These are phyloP conservation scores for Aspergillus jensenii DNA, from an alignment of 2,329 filamentous ascomycete genomes.

Conservation along the genomic window DNA sequence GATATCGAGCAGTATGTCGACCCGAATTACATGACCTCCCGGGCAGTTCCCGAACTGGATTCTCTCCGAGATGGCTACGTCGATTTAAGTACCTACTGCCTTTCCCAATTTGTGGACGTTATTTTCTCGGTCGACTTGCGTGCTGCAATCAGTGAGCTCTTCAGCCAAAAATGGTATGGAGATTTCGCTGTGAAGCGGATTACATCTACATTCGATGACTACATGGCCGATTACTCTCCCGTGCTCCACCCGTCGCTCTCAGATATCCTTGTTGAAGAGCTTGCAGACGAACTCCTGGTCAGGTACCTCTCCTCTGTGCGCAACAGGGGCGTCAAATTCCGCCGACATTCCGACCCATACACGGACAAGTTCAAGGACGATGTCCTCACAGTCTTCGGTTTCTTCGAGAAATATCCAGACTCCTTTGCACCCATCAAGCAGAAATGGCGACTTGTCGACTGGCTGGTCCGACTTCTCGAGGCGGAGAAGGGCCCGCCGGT, in stretches of 20 bases:
- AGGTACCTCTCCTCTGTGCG: constrained; percentile 80
- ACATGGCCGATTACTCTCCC: constrained; percentile 80
- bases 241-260: constrained; percentile 83
- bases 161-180: constrained; percentile 86
- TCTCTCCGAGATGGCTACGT: constrained; percentile 86
- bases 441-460: constrained; percentile 89
- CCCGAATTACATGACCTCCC: constrained; percentile 71
- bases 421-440: constrained; percentile 77
- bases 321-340: constrained; percentile 89
- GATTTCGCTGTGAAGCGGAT: constrained; percentile 89
- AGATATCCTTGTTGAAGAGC: constrained; percentile 90
- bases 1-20: constrained; percentile 81
- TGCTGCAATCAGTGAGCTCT: constrained; percentile 80
- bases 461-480: constrained; percentile 74
- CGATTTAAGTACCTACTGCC: constrained; percentile 90
- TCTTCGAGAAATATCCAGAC: constrained; percentile 73
- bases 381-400: constrained; percentile 83
- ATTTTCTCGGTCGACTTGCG: constrained; percentile 91
- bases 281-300: constrained; percentile 86
- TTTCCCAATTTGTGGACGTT: constrained; percentile 79
- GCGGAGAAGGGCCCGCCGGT: constrained; percentile 71
- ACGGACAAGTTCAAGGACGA: constrained; percentile 93
- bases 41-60: constrained; percentile 70
- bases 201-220: constrained; percentile 92
- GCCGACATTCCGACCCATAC: constrained; percentile 74